Evolutionary conservation across 371 early-diverging fungal species (phyloP).

Genomic region (Mortierella sp.): DNA sequence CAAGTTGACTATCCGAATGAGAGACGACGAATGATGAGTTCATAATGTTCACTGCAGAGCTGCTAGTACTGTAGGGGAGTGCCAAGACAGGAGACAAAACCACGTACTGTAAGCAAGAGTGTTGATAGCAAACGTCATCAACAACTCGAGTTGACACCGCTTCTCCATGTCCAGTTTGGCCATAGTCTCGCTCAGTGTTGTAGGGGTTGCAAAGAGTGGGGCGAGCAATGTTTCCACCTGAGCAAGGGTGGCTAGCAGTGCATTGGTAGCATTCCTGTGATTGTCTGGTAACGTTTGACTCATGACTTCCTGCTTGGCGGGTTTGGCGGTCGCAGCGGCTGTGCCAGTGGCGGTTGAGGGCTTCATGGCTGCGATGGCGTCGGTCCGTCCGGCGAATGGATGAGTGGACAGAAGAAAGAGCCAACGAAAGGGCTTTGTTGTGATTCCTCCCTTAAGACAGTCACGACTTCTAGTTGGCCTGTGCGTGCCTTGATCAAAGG

Average conservation of each 20-base stretch:
- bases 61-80: too few relatives aligned
- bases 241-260: conserved; percentile 25
- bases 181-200: conserved; percentile 56
- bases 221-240: conserved; percentile 59
- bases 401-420: too few relatives aligned
- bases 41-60: not conserved
- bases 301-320: not conserved
- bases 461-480: too few relatives aligned
- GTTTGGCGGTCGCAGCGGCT: too few relatives aligned
- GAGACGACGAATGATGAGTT: not conserved
- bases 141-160: conserved; percentile 64
- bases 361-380: too few relatives aligned
- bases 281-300: conserved; percentile 25
- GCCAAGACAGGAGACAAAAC: not conserved
- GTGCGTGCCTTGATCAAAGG: too few relatives aligned
- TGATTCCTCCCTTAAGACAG: too few relatives aligned
- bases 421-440: too few relatives aligned
- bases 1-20: conserved; percentile 57
- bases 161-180: conserved; percentile 59
- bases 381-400: too few relatives aligned
- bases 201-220: conserved; percentile 57
- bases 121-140: conserved; percentile 64
- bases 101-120: conserved; percentile 65
- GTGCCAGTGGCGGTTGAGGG: too few relatives aligned
- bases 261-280: conserved; percentile 47